phyloP scores from a whole-genome alignment of 371 early-diverging fungal species.

The Mortierella sp. region DNA sequence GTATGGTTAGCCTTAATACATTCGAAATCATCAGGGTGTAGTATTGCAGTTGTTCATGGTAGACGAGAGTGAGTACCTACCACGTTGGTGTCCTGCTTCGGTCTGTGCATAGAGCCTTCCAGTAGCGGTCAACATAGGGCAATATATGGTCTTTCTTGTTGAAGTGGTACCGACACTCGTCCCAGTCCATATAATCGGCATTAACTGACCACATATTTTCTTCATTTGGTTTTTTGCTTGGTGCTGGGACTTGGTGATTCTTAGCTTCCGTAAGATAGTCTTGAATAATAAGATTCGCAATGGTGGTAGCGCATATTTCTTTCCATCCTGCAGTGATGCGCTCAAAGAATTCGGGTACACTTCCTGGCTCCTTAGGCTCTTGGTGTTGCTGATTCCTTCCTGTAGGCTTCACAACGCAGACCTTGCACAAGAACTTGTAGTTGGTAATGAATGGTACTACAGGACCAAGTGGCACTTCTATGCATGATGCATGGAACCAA shows the following conservation, averaged over 20 bases:
- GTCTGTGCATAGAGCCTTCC: constrained; percentile 78
- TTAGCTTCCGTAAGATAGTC: constrained; percentile 61
- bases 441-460: constrained; percentile 74
- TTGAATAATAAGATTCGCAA: constrained; percentile 74
- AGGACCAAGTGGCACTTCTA: constrained; percentile 62
- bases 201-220: constrained; percentile 64
- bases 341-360: constrained; percentile 65
- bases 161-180: constrained; percentile 71
- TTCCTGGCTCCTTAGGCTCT: constrained; percentile 35
- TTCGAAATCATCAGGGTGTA: background rate
- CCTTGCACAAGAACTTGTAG: constrained; percentile 69
- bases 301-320: constrained; percentile 74
- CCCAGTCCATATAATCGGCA: constrained; percentile 67
- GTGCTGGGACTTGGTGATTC: constrained; percentile 19
- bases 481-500: constrained; percentile 79
- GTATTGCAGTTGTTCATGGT: background rate
- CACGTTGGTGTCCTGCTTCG: constrained; percentile 74
- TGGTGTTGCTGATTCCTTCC: constrained; percentile 37
- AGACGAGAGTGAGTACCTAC: constrained; percentile 37
- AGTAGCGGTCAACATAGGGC: constrained; percentile 77
- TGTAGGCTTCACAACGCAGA: constrained; percentile 57
- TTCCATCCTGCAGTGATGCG: constrained; percentile 80
- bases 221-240: constrained; percentile 42
- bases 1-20: background rate
- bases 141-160: constrained; percentile 75